Percentiles rank a stretch among this genome's conserved stretches.
phyloP scores from a whole-genome alignment of 75 land plant species.

The Sequoia sempervirens region DNA sequence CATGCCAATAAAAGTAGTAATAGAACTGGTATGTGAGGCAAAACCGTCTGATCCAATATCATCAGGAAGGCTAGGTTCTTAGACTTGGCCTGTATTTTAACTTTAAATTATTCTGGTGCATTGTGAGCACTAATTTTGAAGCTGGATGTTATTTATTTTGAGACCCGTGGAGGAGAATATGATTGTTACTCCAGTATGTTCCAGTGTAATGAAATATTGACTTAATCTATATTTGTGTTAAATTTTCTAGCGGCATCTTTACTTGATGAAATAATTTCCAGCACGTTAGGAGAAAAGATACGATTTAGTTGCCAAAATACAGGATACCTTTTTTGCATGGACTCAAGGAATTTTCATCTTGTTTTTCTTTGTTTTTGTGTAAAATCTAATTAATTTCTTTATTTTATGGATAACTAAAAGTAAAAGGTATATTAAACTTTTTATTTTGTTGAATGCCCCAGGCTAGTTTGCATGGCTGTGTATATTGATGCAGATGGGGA shows the following conservation, averaged over 20 bases:
- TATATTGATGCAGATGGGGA: constrained; percentile 93
- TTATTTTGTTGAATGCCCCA: constrained; percentile 22
- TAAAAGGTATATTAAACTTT: not conserved
- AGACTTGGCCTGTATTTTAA: not conserved
- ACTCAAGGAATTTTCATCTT: not conserved
- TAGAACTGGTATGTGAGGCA: not conserved
- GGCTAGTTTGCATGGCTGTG: constrained; percentile 90
- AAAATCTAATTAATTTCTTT: not conserved
- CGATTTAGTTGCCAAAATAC: not conserved
- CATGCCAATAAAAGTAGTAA: not conserved
- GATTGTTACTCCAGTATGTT: not conserved
- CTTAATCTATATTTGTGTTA: not conserved
- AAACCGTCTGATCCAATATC: not conserved
- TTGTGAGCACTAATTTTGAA: not conserved
- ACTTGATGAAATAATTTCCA: not conserved
- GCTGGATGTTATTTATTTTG: not conserved
- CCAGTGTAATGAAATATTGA: not conserved
- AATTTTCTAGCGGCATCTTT: not conserved
- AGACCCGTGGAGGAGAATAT: not conserved
- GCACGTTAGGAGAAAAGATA: not conserved
- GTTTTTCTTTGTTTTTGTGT: not conserved
- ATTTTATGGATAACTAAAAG: not conserved
- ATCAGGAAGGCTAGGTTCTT: not conserved
- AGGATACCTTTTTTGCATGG: not conserved
- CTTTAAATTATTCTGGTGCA: not conserved